These are phyloP conservation scores for Tetrahymena malaccensis DNA, from an alignment of 73 alveolate genomes.

Conservation along the genomic window DNA sequence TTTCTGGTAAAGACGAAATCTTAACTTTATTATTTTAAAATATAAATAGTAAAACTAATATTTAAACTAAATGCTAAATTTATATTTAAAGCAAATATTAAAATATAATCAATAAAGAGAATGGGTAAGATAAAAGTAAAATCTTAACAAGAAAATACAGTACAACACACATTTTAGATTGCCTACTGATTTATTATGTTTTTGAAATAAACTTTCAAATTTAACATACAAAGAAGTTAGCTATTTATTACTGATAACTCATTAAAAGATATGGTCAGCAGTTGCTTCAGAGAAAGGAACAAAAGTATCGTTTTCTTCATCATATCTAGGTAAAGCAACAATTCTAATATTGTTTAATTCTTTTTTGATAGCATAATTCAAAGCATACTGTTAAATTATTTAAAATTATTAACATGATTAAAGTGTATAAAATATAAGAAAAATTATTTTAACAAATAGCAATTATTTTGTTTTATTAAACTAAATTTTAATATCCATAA, in stretches of 20 bases:
- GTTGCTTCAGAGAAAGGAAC: background rate
- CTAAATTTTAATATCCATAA: background rate
- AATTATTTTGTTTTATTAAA: too few relatives aligned
- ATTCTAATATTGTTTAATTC: background rate
- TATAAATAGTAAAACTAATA: too few relatives aligned
- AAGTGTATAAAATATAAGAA: background rate
- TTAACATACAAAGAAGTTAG: background rate
- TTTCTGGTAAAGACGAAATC: too few relatives aligned
- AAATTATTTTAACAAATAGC: background rate
- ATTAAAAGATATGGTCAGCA: background rate
- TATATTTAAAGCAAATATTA: too few relatives aligned
- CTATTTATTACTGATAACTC: background rate
- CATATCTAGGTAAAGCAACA: background rate
- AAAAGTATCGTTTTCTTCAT: background rate
- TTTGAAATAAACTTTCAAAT: background rate
- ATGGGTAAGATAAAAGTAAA: background rate
- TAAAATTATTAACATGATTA: background rate
- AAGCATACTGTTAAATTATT: background rate
- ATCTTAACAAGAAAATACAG: background rate
- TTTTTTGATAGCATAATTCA: background rate
- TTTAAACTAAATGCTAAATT: too few relatives aligned
- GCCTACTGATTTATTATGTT: background rate
- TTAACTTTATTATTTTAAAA: too few relatives aligned
- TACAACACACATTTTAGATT: background rate
- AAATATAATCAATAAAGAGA: too few relatives aligned